Percentiles rank a stretch among this genome's conserved stretches.
These are phyloP conservation scores for Penicillium sp. DNA, from an alignment of 2,329 filamentous ascomycete genomes.

Conservation along the genomic window DNA sequence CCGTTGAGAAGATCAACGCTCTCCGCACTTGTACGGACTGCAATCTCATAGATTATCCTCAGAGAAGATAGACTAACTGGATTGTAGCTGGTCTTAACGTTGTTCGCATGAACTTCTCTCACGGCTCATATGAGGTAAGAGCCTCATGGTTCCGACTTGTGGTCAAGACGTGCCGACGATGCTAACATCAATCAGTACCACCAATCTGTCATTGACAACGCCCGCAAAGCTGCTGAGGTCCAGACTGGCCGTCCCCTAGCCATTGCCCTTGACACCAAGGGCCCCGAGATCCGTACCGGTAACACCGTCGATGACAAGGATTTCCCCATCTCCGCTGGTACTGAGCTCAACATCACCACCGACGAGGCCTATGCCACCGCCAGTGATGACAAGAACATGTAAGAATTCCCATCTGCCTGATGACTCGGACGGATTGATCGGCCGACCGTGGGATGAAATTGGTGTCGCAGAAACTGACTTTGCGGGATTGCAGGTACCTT, in stretches of 20 bases:
- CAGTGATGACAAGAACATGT: conserved; percentile 94
- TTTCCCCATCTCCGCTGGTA: conserved; percentile 80
- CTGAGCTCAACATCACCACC: conserved; percentile 93
- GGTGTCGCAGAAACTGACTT: conserved; percentile 23
- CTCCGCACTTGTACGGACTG: conserved; percentile 69
- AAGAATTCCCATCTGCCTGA: conserved; percentile 44
- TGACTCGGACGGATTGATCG: background rate
- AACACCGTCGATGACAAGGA: conserved; percentile 74
- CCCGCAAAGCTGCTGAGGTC: conserved; percentile 80
- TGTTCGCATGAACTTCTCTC: conserved; percentile 99
- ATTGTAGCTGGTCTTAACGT: conserved; percentile 83
- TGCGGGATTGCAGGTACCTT: conserved; percentile 70
- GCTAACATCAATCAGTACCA: conserved; percentile 69
- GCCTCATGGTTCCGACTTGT: conserved; percentile 5
- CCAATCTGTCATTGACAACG: conserved; percentile 97
- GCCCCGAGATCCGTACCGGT: conserved; percentile 85
- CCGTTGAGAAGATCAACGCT: conserved; percentile 92
- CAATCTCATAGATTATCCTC: background rate
- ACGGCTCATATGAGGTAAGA: conserved; percentile 78
- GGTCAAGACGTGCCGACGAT: conserved; percentile 20
- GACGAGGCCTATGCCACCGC: conserved; percentile 87
- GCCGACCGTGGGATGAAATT: background rate
- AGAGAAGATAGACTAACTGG: conserved; percentile 28
- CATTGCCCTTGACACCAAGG: conserved; percentile 88
- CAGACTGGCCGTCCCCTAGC: conserved; percentile 86